phyloP scores from a whole-genome alignment of 768 basidiomycete genomes.

The Lactarius pseudohatsudake region DNA sequence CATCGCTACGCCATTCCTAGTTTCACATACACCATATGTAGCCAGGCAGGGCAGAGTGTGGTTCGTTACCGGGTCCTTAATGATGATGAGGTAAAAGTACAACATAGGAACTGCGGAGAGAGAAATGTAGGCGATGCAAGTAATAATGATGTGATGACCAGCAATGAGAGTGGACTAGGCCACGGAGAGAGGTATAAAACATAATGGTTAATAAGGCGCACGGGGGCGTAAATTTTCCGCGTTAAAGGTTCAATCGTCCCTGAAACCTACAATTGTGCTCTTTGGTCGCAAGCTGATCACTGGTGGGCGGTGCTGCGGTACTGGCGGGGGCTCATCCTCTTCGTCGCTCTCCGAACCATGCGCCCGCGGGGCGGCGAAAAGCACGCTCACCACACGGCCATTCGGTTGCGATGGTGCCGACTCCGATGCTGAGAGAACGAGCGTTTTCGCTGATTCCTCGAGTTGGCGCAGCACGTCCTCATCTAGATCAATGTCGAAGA shows the following conservation, averaged over 20 bases:
- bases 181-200: slow-evolving; percentile 1
- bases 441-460: slow-evolving; percentile 48
- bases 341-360: slow-evolving; percentile 29
- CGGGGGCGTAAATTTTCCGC: not conserved
- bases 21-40: not conserved
- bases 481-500: slow-evolving; percentile 84
- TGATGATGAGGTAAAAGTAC: slow-evolving; percentile 5
- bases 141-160: not conserved
- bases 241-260: slow-evolving; percentile 15
- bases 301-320: slow-evolving; percentile 17
- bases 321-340: slow-evolving; percentile 23
- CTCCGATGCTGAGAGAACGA: slow-evolving; percentile 42
- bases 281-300: slow-evolving; percentile 27
- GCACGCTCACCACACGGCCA: slow-evolving; percentile 26
- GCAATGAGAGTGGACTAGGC: not conserved
- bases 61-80: not conserved
- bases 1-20: not conserved
- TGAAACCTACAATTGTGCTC: slow-evolving; percentile 29
- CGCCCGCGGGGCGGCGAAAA: slow-evolving; percentile 27
- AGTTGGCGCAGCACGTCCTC: slow-evolving; percentile 57
- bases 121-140: slow-evolving; percentile 3
- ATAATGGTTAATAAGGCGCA: not conserved
- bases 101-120: slow-evolving; percentile 16
- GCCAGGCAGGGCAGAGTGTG: not conserved
- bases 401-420: slow-evolving; percentile 18